phyloP scores from a whole-genome alignment of 176 grass and related monocot species.

The Oryza officinalis region DNA sequence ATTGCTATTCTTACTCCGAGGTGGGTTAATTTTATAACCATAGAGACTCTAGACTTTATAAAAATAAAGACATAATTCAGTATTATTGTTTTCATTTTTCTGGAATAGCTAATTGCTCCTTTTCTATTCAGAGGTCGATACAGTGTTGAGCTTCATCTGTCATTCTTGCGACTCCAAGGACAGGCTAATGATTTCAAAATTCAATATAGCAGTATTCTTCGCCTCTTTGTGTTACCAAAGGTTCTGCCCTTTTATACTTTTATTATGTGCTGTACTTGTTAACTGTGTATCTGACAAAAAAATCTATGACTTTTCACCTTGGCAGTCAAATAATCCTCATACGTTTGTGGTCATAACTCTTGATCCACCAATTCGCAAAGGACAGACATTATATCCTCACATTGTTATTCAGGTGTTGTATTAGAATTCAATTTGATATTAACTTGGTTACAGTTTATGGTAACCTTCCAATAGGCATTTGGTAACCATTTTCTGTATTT shows the following conservation, averaged over 20 bases:
- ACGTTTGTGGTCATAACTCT: conserved; percentile 92
- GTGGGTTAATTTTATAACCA: conserved; percentile 39
- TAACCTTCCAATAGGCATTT: conserved; percentile 7
- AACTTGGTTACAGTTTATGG: background rate
- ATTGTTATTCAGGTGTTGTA: conserved; percentile 94
- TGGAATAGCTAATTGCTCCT: conserved; percentile 12
- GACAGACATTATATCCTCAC: conserved; percentile 92
- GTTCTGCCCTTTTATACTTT: conserved; percentile 46
- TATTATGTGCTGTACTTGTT: conserved; percentile 20
- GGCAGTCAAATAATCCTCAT: conserved; percentile 92
- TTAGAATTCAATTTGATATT: conserved; percentile 29
- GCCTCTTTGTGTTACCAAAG: conserved; percentile 92
- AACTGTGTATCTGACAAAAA: background rate
- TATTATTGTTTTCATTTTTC: conserved; percentile 23
- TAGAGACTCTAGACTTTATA: background rate
- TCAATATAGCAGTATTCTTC: conserved; percentile 89
- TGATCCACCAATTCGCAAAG: conserved; percentile 97
- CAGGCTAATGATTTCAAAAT: conserved; percentile 99
- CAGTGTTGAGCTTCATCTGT: conserved; percentile 83
- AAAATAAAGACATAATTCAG: conserved; percentile 10
- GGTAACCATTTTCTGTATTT: conserved; percentile 27
- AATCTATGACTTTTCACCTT: conserved; percentile 35
- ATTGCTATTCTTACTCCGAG: conserved; percentile 97
- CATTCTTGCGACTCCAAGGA: conserved; percentile 89
- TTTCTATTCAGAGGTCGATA: conserved; percentile 72